These are phyloP conservation scores for Yamadazyma diddensiae DNA, from an alignment of 1,139 yeast species.

Conservation along the genomic window DNA sequence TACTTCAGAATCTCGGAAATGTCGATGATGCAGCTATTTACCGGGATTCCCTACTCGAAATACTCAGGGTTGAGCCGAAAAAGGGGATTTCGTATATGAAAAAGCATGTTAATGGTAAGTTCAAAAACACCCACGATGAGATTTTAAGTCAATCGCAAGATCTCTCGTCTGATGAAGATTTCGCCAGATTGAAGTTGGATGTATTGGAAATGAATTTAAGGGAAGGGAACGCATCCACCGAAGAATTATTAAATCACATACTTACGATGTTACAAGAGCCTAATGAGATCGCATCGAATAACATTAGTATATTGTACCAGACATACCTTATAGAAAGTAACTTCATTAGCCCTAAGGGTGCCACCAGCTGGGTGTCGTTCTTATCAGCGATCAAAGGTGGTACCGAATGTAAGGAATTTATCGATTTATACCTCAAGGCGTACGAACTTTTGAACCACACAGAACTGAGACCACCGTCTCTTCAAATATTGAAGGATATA, in stretches of 20 bases:
- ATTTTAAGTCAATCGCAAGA: slow-evolving; percentile 28
- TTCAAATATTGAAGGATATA: slow-evolving; percentile 1
- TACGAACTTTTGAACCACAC: slow-evolving; percentile 25
- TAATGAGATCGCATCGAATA: slow-evolving; percentile 19
- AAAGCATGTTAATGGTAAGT: slow-evolving; percentile 23
- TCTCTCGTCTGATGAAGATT: slow-evolving; percentile 21
- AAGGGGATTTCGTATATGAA: slow-evolving; percentile 32
- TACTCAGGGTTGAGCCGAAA: slow-evolving; percentile 27
- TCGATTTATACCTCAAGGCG: slow-evolving; percentile 30
- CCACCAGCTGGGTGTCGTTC: slow-evolving; percentile 36
- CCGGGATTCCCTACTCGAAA: slow-evolving; percentile 23
- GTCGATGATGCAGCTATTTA: slow-evolving; percentile 23
- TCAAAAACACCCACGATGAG: slow-evolving; percentile 26
- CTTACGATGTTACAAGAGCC: slow-evolving; percentile 13
- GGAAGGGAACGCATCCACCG: slow-evolving; percentile 16
- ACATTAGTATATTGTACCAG: slow-evolving; percentile 24
- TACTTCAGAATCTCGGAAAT: slow-evolving; percentile 15
- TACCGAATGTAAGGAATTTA: slow-evolving; percentile 28
- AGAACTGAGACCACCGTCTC: slow-evolving; percentile 1
- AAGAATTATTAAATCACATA: slow-evolving; percentile 18
- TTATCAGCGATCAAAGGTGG: slow-evolving; percentile 22
- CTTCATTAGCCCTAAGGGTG: slow-evolving; percentile 20
- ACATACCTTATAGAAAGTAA: slow-evolving; percentile 31
- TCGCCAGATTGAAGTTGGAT: slow-evolving; percentile 32
- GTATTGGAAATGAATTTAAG: slow-evolving; percentile 30